Base-by-base conservation (phyloP, 140 eudicot species). In the Flaveria floridana region DNA sequence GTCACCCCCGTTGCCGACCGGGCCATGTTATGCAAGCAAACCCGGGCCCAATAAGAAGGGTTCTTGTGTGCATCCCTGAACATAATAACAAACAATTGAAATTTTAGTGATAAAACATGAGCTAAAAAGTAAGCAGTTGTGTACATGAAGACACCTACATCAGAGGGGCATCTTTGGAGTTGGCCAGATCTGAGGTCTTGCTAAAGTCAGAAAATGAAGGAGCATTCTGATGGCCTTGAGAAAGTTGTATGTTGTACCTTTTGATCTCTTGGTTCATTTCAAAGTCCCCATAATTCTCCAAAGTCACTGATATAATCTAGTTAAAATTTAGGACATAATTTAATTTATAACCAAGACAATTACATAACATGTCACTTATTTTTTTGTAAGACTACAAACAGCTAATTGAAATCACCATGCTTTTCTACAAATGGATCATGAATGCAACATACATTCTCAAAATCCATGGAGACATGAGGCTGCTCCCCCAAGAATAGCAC, bases 1-100 rank as follows among this genome's bases (percentile, higher is more conserved):
- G 96, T 85, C 76, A 86, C 95, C 83, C 86, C 96, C 34, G 84
- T 90, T 73, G 96, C 91, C 70, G 88, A 73, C 51, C 51, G 76
- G 55, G 89, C 89, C 81, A 90, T 84, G 77, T 90, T 87, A 71
- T 86, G 84, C 94, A 90, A 86, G 86, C 96, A 90, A 73, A 90
- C 78, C 55, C 84, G 84, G 71, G 96, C 77, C 96, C 96, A 90
- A 72, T 81, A 86, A 75, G 87, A 80, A 12, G 96, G 96, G 73
- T 73, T 85, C 72, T 79, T 82, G 37, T 87, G 69, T 46, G 84
- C 76, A 85, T 87, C 91, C 83, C 96, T 90, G 85, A 57, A 57
- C 30, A 57, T 19, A 57, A 21, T 57, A 10, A 57, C 65, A 57
- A 18, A 57, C 34, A 10, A 7, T 57, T 21, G 8, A 20, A 8